Conservation (phyloP, 139 green algal species). For the Zygnema cylindricum region DNA sequence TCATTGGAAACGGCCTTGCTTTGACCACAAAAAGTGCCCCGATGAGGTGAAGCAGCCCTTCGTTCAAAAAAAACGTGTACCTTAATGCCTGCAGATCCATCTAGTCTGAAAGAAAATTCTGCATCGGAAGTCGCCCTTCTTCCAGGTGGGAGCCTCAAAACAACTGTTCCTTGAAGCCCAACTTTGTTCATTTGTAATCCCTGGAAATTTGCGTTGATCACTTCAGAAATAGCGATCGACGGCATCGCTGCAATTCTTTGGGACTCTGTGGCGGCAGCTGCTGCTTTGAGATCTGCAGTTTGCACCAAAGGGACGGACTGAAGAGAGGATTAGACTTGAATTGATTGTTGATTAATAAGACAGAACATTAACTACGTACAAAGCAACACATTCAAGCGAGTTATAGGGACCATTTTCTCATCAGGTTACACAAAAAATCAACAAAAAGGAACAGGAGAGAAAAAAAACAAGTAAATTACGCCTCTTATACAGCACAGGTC, state of each 20-base stretch:
- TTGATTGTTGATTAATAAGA: no score
- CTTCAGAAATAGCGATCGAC: slow-evolving; percentile 23
- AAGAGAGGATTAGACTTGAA: no score
- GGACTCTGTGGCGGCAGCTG: background rate
- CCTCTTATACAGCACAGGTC: no score
- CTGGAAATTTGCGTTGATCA: slow-evolving; percentile 43
- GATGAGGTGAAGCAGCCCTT: background rate
- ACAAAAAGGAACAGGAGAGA: no score
- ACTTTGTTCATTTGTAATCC: slow-evolving; percentile 22
- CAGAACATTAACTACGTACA: no score
- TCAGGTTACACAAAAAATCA: no score
- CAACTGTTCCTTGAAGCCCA: slow-evolving; percentile 31
- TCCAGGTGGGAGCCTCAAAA: slow-evolving; percentile 8
- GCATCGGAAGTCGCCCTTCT: slow-evolving; percentile 6
- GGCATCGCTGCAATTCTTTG: background rate
- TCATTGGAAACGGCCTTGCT: no score
- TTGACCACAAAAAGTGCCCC: no score
- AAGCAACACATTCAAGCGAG: no score
- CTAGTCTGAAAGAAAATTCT: slow-evolving; percentile 55
- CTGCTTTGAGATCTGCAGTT: background rate
- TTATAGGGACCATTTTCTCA: no score
- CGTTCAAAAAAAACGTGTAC: background rate
- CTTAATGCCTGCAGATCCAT: slow-evolving; percentile 52
- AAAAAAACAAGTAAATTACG: no score
- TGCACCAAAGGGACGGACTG: no score